phyloP scores from a whole-genome alignment of 306 rosid genomes.

The Lablab purpureus region DNA sequence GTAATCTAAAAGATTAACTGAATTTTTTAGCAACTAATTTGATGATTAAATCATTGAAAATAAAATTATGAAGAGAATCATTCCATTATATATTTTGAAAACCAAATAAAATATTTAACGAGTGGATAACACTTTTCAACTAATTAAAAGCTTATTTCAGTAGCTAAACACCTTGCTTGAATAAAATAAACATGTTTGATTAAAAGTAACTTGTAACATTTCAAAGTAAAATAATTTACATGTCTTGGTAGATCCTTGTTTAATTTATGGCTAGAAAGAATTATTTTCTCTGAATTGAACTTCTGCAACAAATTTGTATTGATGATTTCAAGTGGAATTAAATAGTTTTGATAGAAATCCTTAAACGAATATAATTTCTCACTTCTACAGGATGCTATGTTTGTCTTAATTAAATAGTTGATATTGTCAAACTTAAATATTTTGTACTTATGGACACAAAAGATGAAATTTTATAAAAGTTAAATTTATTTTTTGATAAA shows the following conservation, averaged over 20 bases:
- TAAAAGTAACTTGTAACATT: not conserved
- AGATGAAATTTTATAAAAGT: not conserved
- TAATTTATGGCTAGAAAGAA: not conserved
- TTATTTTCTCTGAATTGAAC: not conserved
- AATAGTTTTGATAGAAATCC: not conserved
- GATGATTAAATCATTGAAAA: too few species aligned
- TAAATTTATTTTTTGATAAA: too few species aligned
- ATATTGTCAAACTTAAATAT: not conserved
- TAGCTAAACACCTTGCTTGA: not conserved
- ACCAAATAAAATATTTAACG: not conserved
- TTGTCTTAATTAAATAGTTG: not conserved
- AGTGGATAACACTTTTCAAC: not conserved
- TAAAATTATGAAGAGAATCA: too few species aligned
- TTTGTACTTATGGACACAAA: not conserved
- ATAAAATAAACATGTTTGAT: not conserved
- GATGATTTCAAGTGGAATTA: too few species aligned
- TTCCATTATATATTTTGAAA: not conserved
- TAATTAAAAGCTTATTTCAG: not conserved
- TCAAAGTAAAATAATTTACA: too few species aligned
- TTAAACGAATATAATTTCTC: not conserved
- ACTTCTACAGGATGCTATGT: not conserved
- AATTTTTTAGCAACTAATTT: not conserved
- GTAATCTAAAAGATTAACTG: not conserved
- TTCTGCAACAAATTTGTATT: not conserved
- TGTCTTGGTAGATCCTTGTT: too few species aligned